A percentile compares a stretch with the other conserved stretches of the same genome.
phyloP scores from a whole-genome alignment of 352 stramenopile genomes.

The Pythium phragmiticola region DNA sequence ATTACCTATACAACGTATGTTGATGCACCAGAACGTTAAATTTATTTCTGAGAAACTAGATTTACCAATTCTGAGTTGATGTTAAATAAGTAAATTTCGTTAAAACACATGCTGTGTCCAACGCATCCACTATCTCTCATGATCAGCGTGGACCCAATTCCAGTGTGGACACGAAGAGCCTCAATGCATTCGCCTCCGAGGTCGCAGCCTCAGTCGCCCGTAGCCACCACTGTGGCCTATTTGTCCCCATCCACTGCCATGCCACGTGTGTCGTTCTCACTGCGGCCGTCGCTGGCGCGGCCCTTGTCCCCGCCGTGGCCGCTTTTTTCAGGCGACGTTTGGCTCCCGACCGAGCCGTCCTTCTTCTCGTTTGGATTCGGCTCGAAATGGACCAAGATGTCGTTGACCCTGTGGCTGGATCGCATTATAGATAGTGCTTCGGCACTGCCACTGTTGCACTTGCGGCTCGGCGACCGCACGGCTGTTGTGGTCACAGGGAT shows the following conservation, averaged over 20 bases:
- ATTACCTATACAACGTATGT: too few species aligned
- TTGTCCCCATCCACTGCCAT: conserved; percentile 9
- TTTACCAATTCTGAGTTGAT: too few species aligned
- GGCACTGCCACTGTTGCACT: conserved; percentile 15
- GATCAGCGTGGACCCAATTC: conserved; percentile 12
- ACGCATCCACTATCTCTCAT: conserved; percentile 11
- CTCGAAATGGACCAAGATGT: conserved; percentile 12
- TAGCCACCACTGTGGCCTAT: background rate
- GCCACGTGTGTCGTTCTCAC: conserved; percentile 17
- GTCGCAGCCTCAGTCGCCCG: background rate
- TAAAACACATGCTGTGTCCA: conserved; percentile 4
- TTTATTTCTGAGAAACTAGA: too few species aligned
- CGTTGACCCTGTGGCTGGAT: conserved; percentile 6
- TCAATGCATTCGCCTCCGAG: background rate
- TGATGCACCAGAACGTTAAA: too few species aligned
- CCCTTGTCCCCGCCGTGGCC: conserved; percentile 1
- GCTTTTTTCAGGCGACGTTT: conserved; percentile 20
- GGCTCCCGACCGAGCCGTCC: conserved; percentile 8
- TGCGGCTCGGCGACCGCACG: conserved; percentile 12
- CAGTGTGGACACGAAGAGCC: conserved; percentile 2
- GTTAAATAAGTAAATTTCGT: background rate
- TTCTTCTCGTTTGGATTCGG: conserved; percentile 21
- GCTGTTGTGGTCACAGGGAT: conserved; percentile 14
- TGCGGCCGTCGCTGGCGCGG: background rate
- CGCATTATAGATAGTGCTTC: conserved; percentile 11